phyloP scores from a whole-genome alignment of 192 early-diverging fungal species.

The Coemansia sp. region DNA sequence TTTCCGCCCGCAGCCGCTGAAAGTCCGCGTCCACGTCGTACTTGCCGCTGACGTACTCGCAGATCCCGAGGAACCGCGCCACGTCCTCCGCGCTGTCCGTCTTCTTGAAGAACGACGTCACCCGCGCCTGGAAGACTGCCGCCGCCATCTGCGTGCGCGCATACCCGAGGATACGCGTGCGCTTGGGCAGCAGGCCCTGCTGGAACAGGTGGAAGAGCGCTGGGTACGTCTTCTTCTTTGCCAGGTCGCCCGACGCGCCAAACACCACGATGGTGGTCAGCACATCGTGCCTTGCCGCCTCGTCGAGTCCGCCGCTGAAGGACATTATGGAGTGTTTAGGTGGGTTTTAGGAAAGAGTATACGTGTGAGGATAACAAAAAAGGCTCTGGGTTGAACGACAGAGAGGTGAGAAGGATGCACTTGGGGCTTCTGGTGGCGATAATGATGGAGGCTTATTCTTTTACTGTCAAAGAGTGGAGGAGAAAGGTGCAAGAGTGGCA shows the following conservation, averaged over 20 bases:
- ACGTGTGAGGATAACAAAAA: too few species aligned
- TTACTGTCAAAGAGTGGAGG: too few species aligned
- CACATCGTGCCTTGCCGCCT: conserved; percentile 46
- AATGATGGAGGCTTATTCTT: too few species aligned
- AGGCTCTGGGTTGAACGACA: too few species aligned
- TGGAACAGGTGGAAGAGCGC: conserved; percentile 92
- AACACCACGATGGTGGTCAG: conserved; percentile 64
- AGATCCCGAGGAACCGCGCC: conserved; percentile 60
- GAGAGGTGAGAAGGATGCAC: too few species aligned
- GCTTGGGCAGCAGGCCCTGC: conserved; percentile 73
- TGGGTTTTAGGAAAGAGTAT: too few species aligned
- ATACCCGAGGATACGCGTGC: conserved; percentile 83
- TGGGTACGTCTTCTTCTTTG: conserved; percentile 98
- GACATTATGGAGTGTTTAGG: conserved; percentile 27
- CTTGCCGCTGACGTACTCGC: conserved; percentile 77
- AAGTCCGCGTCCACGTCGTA: conserved; percentile 79
- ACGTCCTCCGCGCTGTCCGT: conserved; percentile 31
- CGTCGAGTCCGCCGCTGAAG: conserved; percentile 42
- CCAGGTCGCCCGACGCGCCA: conserved; percentile 91
- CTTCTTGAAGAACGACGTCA: conserved; percentile 60
- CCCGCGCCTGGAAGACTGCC: conserved; percentile 65
- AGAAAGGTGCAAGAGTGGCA: too few species aligned
- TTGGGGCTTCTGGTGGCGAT: too few species aligned
- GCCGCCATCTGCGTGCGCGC: conserved; percentile 76
- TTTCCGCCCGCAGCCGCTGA: conserved; percentile 61